Conservation (phyloP, 192 early-diverging fungal species). For the Cetraspora pellucida region DNA sequence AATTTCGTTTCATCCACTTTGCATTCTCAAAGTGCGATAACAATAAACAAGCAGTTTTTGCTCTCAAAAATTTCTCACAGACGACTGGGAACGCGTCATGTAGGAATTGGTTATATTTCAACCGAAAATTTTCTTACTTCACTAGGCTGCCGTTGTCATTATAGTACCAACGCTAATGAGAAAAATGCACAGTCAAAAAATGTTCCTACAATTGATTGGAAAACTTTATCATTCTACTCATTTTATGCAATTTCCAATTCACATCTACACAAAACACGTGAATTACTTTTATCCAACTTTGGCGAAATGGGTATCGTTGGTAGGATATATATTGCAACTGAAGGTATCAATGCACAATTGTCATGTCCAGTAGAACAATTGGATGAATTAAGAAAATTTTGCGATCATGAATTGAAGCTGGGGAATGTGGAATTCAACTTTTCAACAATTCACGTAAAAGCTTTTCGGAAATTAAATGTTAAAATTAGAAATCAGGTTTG, state of each 20-base stretch:
- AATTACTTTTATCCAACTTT: slow-evolving; percentile 46
- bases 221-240: slow-evolving; percentile 60
- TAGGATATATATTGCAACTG: slow-evolving; percentile 70
- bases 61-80: background rate
- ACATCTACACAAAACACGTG: slow-evolving; percentile 41
- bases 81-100: background rate
- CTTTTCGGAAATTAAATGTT: slow-evolving; percentile 71
- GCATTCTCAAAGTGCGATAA: background rate
- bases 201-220: slow-evolving; percentile 4
- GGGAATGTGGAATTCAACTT: slow-evolving; percentile 62
- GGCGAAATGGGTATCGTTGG: slow-evolving; percentile 63
- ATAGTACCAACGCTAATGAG: background rate
- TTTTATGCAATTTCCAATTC: slow-evolving; percentile 42
- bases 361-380: slow-evolving; percentile 61
- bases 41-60: background rate
- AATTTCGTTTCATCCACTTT: background rate
- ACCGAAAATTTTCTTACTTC: too few species aligned
- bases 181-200: background rate
- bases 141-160: background rate
- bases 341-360: slow-evolving; percentile 84
- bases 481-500: slow-evolving; percentile 61
- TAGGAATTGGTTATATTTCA: too few species aligned
- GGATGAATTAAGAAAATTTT: slow-evolving; percentile 54
- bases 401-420: slow-evolving; percentile 42
- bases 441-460: slow-evolving; percentile 61